Percentiles rank a stretch among this genome's conserved stretches.
Conservation (phyloP, 2,329 filamentous ascomycete species). For the Ophiocordyceps camponoti-floridani region DNA sequence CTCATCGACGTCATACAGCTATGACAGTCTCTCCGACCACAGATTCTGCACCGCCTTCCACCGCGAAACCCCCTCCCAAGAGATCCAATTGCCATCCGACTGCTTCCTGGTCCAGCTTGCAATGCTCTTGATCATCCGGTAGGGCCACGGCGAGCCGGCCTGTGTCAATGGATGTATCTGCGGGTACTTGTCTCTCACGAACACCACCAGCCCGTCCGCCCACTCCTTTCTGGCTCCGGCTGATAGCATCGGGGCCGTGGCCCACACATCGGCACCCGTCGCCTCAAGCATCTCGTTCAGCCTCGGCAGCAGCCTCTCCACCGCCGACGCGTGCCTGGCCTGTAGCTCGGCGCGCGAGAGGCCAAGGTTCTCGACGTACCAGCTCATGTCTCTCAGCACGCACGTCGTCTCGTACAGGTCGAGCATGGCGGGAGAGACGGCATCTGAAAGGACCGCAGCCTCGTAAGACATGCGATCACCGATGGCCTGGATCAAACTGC, state of each 20-base stretch:
- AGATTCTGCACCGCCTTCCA: no score
- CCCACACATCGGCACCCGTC: not conserved
- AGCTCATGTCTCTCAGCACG: slow-evolving; percentile 3
- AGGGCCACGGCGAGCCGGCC: not conserved
- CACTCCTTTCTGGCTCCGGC: not conserved
- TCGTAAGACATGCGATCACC: slow-evolving; percentile 13
- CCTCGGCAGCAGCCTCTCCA: not conserved
- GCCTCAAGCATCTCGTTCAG: slow-evolving; percentile 1
- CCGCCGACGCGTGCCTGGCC: not conserved
- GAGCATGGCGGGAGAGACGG: slow-evolving; percentile 1
- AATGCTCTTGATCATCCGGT: not conserved
- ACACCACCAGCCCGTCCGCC: not conserved
- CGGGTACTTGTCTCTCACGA: not conserved
- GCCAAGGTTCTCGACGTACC: slow-evolving; percentile 3
- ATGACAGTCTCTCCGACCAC: no score
- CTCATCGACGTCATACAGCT: no score
- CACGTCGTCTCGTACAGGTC: slow-evolving; percentile 3
- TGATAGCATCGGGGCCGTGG: not conserved
- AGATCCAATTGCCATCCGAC: no score
- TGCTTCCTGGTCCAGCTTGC: not conserved
- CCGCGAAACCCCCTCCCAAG: no score
- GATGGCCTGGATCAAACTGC: slow-evolving; percentile 8
- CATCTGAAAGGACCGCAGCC: slow-evolving; percentile 3
- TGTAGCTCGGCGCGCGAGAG: not conserved
- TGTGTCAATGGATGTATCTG: not conserved